phyloP scores from a whole-genome alignment of 805 yeast genomes.

The Priceomyces castillae region DNA sequence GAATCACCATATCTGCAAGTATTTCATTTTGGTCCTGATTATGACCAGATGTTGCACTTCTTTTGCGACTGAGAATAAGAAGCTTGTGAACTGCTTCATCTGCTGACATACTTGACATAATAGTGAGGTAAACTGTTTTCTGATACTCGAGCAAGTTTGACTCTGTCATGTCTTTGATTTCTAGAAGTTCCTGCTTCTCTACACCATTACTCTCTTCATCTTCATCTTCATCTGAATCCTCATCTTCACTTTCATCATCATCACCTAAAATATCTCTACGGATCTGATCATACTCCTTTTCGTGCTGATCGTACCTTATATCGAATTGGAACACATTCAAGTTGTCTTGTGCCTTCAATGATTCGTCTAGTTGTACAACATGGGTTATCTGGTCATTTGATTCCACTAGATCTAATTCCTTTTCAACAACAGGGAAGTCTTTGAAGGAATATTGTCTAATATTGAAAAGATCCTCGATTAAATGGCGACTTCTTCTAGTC shows the following conservation, averaged over 20 bases:
- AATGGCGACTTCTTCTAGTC: conserved; percentile 39
- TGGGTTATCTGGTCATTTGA: conserved; percentile 62
- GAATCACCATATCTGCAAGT: conserved; percentile 69
- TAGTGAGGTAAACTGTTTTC: conserved; percentile 72
- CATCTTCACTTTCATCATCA: conserved; percentile 15
- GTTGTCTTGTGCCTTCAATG: conserved; percentile 42
- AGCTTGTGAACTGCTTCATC: conserved; percentile 93
- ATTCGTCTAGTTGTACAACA: conserved; percentile 52
- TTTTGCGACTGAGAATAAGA: conserved; percentile 40
- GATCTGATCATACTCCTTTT: conserved; percentile 45
- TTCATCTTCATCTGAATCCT: conserved; percentile 15
- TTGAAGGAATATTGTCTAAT: conserved; percentile 44
- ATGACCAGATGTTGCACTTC: conserved; percentile 7
- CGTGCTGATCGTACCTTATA: conserved; percentile 47
- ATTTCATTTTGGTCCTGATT: conserved; percentile 40
- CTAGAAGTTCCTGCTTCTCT: conserved; percentile 8
- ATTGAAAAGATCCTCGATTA: conserved; percentile 52
- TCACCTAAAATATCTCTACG: conserved; percentile 47
- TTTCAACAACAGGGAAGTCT: conserved; percentile 37
- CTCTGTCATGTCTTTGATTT: conserved; percentile 67
- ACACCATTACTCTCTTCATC: conserved; percentile 2
- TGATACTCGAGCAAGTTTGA: conserved; percentile 61
- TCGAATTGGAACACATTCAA: conserved; percentile 55
- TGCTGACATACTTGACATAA: conserved; percentile 87
- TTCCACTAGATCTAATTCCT: conserved; percentile 58